These are phyloP conservation scores for Phytophthora hybrid DNA, from an alignment of 352 stramenopile genomes.

Conservation along the genomic window DNA sequence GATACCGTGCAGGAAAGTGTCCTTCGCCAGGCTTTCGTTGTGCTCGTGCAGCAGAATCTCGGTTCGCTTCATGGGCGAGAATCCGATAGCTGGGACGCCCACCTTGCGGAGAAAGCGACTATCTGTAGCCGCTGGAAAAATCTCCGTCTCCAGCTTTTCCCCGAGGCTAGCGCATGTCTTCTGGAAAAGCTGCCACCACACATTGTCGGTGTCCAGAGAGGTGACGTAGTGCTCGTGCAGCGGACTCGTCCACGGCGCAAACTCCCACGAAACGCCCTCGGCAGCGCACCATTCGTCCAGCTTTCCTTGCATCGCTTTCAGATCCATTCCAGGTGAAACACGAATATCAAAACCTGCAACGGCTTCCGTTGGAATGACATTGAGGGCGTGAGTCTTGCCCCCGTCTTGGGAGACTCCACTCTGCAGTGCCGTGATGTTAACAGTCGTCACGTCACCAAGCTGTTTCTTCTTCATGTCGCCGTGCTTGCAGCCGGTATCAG, in stretches of 20 bases:
- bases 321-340: conserved; percentile 90
- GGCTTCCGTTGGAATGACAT: conserved; percentile 94
- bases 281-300: conserved; percentile 93
- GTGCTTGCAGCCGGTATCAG: conserved; percentile 89
- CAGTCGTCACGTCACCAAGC: conserved; percentile 95
- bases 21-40: conserved; percentile 95
- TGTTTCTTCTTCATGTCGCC: conserved; percentile 92
- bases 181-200: conserved; percentile 73
- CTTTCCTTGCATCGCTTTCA: conserved; percentile 68
- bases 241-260: conserved; percentile 49
- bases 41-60: conserved; percentile 97
- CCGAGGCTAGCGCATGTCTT: conserved; percentile 29
- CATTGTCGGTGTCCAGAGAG: conserved; percentile 59
- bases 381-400: conserved; percentile 91
- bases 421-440: conserved; percentile 96
- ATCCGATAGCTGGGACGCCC: conserved; percentile 74
- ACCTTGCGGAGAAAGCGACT: conserved; percentile 92
- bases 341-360: conserved; percentile 95
- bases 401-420: conserved; percentile 88
- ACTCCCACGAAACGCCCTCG: conserved; percentile 87
- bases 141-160: conserved; percentile 76
- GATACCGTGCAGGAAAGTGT: conserved; percentile 94
- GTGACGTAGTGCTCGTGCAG: conserved; percentile 73
- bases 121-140: conserved; percentile 97
- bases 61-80: conserved; percentile 95